phyloP scores from a whole-genome alignment of 352 stramenopile species.

The Nothophytophthora sp. region DNA sequence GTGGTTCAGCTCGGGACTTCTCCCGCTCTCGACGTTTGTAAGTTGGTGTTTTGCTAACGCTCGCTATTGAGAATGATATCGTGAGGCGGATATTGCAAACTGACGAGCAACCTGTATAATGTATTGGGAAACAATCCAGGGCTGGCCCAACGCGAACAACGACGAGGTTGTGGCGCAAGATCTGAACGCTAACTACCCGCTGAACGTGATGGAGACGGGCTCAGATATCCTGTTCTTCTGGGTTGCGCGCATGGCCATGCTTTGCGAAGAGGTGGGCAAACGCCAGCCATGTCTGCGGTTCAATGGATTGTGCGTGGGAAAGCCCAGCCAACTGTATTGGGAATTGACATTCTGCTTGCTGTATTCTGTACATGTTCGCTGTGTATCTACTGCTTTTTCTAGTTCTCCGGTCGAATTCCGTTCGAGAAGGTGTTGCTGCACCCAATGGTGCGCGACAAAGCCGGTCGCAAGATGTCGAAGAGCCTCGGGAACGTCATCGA shows the following conservation, averaged over 20 bases:
- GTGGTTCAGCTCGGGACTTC: conserved; percentile 99
- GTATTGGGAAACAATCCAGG: too few relatives aligned
- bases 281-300: not conserved
- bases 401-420: conserved; percentile 94
- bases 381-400: conserved; percentile 3
- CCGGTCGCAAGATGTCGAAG: conserved; percentile 99
- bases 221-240: conserved; percentile 99
- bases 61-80: too few relatives aligned
- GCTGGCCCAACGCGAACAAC: conserved; percentile 93
- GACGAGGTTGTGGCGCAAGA: conserved; percentile 22
- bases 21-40: conserved; percentile 90
- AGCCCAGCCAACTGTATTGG: not conserved
- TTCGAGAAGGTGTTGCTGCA: conserved; percentile 99
- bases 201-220: conserved; percentile 88
- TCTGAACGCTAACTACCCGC: conserved; percentile 48
- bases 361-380: not conserved
- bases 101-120: too few relatives aligned
- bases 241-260: conserved; percentile 99
- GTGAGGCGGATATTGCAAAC: too few relatives aligned
- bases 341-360: not conserved
- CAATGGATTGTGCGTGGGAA: too few relatives aligned
- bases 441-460: conserved; percentile 99
- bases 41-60: conserved; percentile 2
- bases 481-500: conserved; percentile 99
- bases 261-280: conserved; percentile 94